phyloP scores from a whole-genome alignment of 176 grass and related monocot genomes.

The Aegilops bicornis region DNA sequence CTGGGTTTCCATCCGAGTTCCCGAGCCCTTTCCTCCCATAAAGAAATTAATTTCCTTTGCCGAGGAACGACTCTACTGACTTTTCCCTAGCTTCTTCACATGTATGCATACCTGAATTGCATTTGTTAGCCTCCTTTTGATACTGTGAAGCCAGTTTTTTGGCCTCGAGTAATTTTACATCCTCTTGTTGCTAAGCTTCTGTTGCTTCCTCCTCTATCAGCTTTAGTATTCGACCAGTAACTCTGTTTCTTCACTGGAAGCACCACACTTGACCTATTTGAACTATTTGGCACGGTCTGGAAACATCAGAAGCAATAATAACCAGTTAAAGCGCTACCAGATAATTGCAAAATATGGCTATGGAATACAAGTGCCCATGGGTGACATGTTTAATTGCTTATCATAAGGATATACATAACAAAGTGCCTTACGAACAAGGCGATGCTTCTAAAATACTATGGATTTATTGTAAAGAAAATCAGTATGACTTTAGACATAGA shows the following conservation, averaged over 20 bases:
- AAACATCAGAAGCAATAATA: too few species aligned
- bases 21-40: too few species aligned
- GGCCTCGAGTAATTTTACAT: slow-evolving; percentile 75
- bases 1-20: too few species aligned
- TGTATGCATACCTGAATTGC: slow-evolving; percentile 31
- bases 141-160: slow-evolving; percentile 90
- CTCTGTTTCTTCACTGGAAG: slow-evolving; percentile 65
- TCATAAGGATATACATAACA: too few species aligned
- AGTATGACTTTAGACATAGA: not conserved
- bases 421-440: not conserved
- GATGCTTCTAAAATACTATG: not conserved
- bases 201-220: slow-evolving; percentile 72
- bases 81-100: too few species aligned
- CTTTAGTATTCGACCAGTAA: slow-evolving; percentile 11
- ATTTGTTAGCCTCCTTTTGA: slow-evolving; percentile 97
- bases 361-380: not conserved
- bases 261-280: too few species aligned
- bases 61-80: too few species aligned
- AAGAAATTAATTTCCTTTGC: too few species aligned
- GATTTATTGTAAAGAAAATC: not conserved
- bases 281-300: too few species aligned
- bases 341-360: slow-evolving; percentile 17
- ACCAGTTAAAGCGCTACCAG: not conserved
- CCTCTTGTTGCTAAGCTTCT: slow-evolving; percentile 48
- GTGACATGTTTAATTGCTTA: too few species aligned